Evolutionary conservation across 2,329 filamentous ascomycete species (phyloP), one percentile per base, ranked within the genome.

Genomic region (Nigrograna mackinnonii): DNA sequence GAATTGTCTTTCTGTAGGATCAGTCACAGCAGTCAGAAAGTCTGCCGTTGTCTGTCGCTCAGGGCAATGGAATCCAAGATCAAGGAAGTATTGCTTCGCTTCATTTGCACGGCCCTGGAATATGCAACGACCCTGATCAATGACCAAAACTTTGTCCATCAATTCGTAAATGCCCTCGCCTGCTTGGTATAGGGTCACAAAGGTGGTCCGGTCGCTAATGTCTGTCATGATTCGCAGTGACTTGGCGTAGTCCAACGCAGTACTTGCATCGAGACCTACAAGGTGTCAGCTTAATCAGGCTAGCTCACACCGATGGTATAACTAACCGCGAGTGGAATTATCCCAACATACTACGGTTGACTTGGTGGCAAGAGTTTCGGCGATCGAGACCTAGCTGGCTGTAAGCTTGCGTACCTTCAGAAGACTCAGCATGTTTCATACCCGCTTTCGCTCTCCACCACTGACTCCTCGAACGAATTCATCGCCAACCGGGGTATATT

Each of bases 141-240:
- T 88, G 16, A 91, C 81, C 37, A 91, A 66, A 2, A 91, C 87
- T 67, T 91, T 91, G 63, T 94, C 88, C 79, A 91, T 88, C 22
- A 87, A 73, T 49, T 84, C 77, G 57, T 86, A 87, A 46, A 87
- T 86, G 17, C 79, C 80, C 60, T 87, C 83, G 40, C 83, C 82
- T 2, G 84, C 84, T 62, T 87, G 85, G 63, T 89, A 89, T 0
- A 89, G 73, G 0, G 86, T 88, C 2, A 87, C 85, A 13, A 87
- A 74, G 0, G 83, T 87, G 0, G 85, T 87, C 6, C 84, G 79
- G 52, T 88, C 82, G 58, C 79, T 84, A 47, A 91, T 80, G 47
- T 91, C 85, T 3, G 89, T 91, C 82, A 91, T 87, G 44, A 91
- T 84, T 2, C 89, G 84, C 2, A 95, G 75, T 1, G 85, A 88